Evolutionary conservation across 2,329 filamentous ascomycete species (phyloP), one percentile per base, ranked within the genome.

Genomic region (Pseudogymnoascus sp.): DNA sequence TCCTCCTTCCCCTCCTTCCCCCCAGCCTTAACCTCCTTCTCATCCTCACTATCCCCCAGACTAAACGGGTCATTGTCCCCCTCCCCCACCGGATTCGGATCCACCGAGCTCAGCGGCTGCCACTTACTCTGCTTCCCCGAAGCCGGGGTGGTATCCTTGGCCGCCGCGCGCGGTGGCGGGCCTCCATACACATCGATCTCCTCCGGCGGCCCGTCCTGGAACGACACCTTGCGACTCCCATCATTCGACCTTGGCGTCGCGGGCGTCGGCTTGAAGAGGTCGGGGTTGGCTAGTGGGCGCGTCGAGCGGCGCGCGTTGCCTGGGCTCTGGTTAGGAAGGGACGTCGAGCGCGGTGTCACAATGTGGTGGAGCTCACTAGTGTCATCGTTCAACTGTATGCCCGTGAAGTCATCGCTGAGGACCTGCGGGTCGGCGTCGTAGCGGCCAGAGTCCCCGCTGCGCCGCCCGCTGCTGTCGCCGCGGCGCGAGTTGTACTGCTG

Each of bases 391-490:
- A 88, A 81, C 71, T 83, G 84, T 75, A 88, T 88, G 33, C 85
- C 84, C 13, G 85, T 83, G 77, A 99, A 97, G 72, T 97, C 93
- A 70, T 97, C 93, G 66, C 88, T 87, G 33, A 99, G 81, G 38
- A 97, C 86, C 72, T 93, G 87, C 31, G 93, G 95, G 73, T 99
- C 95, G 29, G 93, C 92, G 74, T 99, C 95, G 73, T 99, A 99
- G 64, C 91, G 87, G 69, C 93, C 89, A 66, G 93, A 91, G 74
- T 97, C 93, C 42, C 88, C 88, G 73, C 93, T 96, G 70, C 89
- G 84, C 69, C 88, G 82, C 65, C 82, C 82, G 56, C 80, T 75
- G 67, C 90, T 87, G 11, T 83, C 84, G 11, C 83, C 84, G 61
- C 83, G 82, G 64, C 85, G 77, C 23, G 72, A 75, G 62, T 74